phyloP scores from a whole-genome alignment of 306 rosid genomes.

The Fagus crenata region DNA sequence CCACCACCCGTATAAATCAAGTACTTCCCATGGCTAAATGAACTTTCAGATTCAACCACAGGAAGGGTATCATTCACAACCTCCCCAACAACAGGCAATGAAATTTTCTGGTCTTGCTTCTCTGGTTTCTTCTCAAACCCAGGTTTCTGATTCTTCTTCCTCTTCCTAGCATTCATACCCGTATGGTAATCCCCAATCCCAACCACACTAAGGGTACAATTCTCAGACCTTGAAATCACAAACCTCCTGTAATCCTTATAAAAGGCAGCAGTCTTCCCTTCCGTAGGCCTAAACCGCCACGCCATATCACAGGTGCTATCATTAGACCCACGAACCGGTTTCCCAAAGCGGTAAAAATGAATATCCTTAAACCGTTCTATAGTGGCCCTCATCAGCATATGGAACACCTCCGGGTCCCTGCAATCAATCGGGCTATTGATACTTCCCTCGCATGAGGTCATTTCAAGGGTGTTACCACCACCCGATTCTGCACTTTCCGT shows the following conservation, averaged over 20 bases:
- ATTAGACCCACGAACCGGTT: slow-evolving; percentile 60
- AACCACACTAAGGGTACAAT: slow-evolving; percentile 63
- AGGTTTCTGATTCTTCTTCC: slow-evolving; percentile 65
- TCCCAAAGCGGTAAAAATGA: slow-evolving; percentile 89
- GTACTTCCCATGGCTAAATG: slow-evolving; percentile 71
- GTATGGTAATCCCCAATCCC: slow-evolving; percentile 87
- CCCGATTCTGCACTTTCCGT: slow-evolving; percentile 21
- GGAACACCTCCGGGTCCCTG: slow-evolving; percentile 88
- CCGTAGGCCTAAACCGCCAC: slow-evolving; percentile 96
- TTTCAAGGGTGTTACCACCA: slow-evolving; percentile 12
- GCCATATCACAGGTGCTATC: slow-evolving; percentile 92
- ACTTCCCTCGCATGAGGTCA: slow-evolving; percentile 44
- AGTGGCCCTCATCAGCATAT: slow-evolving; percentile 82
- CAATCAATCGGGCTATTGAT: slow-evolving; percentile 67
- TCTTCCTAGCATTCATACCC: slow-evolving; percentile 87
- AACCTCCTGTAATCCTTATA: slow-evolving; percentile 96
- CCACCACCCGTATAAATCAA: slow-evolving; percentile 78
- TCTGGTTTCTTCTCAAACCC: slow-evolving; percentile 63
- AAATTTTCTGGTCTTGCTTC: slow-evolving; percentile 41
- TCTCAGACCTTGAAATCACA: slow-evolving; percentile 59
- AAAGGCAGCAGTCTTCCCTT: slow-evolving; percentile 86
- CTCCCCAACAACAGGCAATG: slow-evolving; percentile 83
- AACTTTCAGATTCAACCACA: slow-evolving; percentile 77
- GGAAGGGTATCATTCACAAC: slow-evolving; percentile 81
- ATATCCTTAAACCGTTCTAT: slow-evolving; percentile 88